Base-by-base conservation (phyloP, 106 monocot genomes). In the Dendrobium nobile region DNA sequence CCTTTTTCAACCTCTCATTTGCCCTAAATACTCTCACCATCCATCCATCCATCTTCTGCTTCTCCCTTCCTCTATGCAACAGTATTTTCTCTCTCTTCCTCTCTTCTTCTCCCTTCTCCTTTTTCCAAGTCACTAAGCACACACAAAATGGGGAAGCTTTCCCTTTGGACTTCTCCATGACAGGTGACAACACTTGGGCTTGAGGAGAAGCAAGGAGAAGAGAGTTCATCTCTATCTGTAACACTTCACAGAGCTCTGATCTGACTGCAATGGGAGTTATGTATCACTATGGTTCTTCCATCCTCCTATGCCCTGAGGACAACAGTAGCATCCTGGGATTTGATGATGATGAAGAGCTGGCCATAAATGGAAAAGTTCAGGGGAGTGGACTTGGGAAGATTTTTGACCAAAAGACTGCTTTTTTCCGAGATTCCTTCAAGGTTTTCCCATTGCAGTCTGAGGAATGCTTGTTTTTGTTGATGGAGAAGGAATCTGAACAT, bases 261-360 rank as follows among this genome's bases (percentile, higher is more conserved):
- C 76, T 18, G 51, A 9, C 48, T 27, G 6, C 27, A 20, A 91
- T 91, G 91, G 85, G 78, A 27, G 44, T 83, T 7, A 72, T 56
- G 47, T 88, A 85, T 82, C 80, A 86, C 84, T 84, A 41, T 41
- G 82, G 84, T 16, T 86, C 89, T 3, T 89, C 90, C 13, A 67
- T 82, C 48, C 92, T 92, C 72, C 78, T 92, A 5, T 95, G 95
- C 59, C 70, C 84, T 55, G 92, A 95, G 84, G 92, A 92, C 43
- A 90, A 83, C 85, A 89, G 58, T 48, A 85, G 83, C 79, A 79
- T 89, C 73, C 79, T 95, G 33, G 90, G 81, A 5, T 87, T 87
- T 54, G 90, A 95, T 54, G 90, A 95, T 47, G 95, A 87, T 18
- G 89, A 78, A 0, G 84, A 40, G 17, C 28, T 75, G 22, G 80